Percentiles rank a stretch among this genome's conserved stretches.
These are phyloP conservation scores for Aspergillus taichungensis DNA, from an alignment of 495 filamentous ascomycete genomes.

Conservation along the genomic window DNA sequence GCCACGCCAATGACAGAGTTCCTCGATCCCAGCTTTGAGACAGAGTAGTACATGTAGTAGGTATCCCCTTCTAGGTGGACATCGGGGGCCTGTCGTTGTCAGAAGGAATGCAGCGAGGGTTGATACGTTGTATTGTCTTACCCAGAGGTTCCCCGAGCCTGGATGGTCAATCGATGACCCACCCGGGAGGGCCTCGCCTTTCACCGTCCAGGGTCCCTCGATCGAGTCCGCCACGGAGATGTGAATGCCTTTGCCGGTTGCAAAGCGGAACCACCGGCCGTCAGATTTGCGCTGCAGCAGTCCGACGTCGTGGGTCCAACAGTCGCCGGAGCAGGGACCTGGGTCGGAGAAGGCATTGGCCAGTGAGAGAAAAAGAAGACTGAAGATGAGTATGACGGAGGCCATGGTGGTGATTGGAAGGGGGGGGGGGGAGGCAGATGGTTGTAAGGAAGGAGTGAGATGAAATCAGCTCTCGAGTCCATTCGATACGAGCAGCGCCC, in stretches of 20 bases:
- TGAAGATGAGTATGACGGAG: too few species aligned
- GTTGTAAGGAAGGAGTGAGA: too few species aligned
- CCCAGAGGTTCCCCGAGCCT: slow-evolving; percentile 53
- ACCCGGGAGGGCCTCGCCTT: slow-evolving; percentile 46
- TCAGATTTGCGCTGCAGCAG: slow-evolving; percentile 54
- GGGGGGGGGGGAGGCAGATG: too few species aligned
- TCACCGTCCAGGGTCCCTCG: slow-evolving; percentile 55
- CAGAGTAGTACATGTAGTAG: slow-evolving; percentile 68
- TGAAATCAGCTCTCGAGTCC: too few species aligned
- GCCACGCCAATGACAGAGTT: slow-evolving; percentile 60
- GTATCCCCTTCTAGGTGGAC: slow-evolving; percentile 43
- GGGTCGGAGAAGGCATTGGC: slow-evolving; percentile 42
- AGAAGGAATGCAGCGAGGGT: background rate
- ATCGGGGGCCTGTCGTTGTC: slow-evolving; percentile 52
- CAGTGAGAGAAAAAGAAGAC: slow-evolving; percentile 11
- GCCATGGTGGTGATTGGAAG: too few species aligned
- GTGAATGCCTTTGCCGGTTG: slow-evolving; percentile 51
- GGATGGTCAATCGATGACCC: slow-evolving; percentile 47
- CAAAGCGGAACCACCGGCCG: slow-evolving; percentile 66
- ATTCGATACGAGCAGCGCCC: slow-evolving; percentile 1
- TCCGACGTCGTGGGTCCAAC: slow-evolving; percentile 55
- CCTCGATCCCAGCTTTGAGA: slow-evolving; percentile 56
- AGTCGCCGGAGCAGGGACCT: slow-evolving; percentile 48
- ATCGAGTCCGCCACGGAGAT: slow-evolving; percentile 49
- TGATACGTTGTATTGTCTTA: slow-evolving; percentile 17